Evolutionary conservation across 2,329 filamentous ascomycete genomes (phyloP).

Genomic region (Cryoendolithus antarcticus): DNA sequence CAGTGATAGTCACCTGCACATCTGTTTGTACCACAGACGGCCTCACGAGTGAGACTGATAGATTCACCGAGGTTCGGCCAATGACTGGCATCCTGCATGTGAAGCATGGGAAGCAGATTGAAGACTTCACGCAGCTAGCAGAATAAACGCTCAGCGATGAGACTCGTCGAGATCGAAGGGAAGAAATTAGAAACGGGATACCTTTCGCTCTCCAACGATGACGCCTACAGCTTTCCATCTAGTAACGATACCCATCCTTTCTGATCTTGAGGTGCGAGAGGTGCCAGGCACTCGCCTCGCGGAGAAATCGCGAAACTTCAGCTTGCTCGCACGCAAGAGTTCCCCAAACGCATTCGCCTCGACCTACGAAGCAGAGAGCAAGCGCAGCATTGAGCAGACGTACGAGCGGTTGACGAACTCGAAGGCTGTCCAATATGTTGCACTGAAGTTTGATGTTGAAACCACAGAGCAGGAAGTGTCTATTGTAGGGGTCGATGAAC

Average conservation of each 20-base stretch:
- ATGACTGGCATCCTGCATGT: no score
- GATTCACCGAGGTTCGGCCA: no score
- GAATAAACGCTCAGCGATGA: no score
- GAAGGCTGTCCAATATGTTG: conserved; percentile 16
- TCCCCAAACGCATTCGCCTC: conserved; percentile 20
- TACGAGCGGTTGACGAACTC: conserved; percentile 15
- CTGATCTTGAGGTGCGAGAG: no score
- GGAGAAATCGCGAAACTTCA: conserved; percentile 12
- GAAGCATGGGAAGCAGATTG: no score
- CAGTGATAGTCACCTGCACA: no score
- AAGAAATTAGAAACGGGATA: no score
- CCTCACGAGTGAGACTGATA: no score
- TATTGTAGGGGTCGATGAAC: background rate
- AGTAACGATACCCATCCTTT: conserved; percentile 1
- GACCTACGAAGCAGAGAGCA: conserved; percentile 16
- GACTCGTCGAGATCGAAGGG: no score
- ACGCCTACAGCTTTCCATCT: background rate
- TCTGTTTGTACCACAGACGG: no score
- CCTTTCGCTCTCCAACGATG: no score
- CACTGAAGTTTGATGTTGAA: conserved; percentile 1
- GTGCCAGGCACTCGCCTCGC: conserved; percentile 5
- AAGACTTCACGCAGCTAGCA: no score
- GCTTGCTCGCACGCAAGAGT: conserved; percentile 15
- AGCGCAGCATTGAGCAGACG: conserved; percentile 10
- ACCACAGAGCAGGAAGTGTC: background rate